These are phyloP conservation scores for Epipyxis sp. DNA, from an alignment of 108 stramenopile genomes.

Conservation along the genomic window DNA sequence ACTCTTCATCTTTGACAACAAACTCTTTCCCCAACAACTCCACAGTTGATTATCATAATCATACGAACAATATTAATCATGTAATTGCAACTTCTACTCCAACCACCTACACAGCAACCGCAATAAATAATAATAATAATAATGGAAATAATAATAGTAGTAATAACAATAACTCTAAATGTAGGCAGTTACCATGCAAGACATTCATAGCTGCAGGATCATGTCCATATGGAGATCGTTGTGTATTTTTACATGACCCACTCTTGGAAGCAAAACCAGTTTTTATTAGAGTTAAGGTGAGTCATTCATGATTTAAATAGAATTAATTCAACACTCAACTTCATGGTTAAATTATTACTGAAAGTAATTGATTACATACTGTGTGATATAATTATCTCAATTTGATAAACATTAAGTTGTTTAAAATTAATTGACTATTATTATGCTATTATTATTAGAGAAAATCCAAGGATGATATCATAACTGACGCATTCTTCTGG, in stretches of 20 bases:
- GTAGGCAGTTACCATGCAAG: slow-evolving; percentile 24
- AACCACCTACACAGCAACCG: too few species aligned
- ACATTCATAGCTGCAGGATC: slow-evolving; percentile 12
- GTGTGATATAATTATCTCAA: too few species aligned
- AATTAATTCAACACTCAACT: too few species aligned
- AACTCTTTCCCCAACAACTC: too few species aligned
- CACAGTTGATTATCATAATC: too few species aligned
- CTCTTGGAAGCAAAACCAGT: background rate
- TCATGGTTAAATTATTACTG: too few species aligned
- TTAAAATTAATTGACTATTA: background rate
- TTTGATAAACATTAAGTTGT: background rate
- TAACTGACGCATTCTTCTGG: slow-evolving; percentile 9
- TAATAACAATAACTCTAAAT: background rate
- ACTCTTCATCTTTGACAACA: too few species aligned
- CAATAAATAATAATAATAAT: too few species aligned
- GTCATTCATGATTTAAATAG: background rate
- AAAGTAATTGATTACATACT: too few species aligned
- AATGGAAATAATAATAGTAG: background rate
- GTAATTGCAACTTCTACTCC: too few species aligned
- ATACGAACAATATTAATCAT: too few species aligned
- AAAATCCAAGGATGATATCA: background rate
- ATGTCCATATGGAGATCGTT: slow-evolving; percentile 30
- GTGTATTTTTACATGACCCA: slow-evolving; percentile 30
- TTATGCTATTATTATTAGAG: background rate
- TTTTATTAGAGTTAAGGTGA: background rate